Conservation (phyloP, 2,329 filamentous ascomycete genomes). For the Aschersonia sp. region DNA sequence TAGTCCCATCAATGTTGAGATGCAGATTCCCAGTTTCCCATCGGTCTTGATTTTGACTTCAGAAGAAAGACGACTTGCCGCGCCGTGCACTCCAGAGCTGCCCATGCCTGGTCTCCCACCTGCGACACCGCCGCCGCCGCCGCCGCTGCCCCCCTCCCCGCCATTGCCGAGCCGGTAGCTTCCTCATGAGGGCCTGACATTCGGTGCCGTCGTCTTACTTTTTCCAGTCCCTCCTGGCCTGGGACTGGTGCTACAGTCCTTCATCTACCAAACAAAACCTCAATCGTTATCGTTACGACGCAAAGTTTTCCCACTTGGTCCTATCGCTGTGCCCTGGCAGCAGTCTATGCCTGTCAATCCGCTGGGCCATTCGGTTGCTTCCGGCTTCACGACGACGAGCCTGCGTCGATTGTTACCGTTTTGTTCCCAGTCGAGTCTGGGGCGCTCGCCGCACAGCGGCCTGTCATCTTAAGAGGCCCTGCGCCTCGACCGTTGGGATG, state of each 20-base stretch:
- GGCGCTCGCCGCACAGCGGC: conserved; percentile 22
- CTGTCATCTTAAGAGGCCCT: conserved; percentile 14
- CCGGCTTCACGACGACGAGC: conserved; percentile 1
- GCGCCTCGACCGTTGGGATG: conserved; percentile 35
- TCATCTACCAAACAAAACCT: conserved; percentile 6
- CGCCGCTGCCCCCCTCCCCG: background rate
- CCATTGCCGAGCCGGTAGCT: conserved; percentile 11
- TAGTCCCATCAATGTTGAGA: too few species aligned
- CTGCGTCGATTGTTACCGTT: conserved; percentile 13
- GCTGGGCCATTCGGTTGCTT: background rate
- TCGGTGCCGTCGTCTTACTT: background rate
- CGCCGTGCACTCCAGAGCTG: too few species aligned
- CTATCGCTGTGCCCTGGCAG: conserved; percentile 2
- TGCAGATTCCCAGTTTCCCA: too few species aligned
- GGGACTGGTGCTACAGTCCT: background rate
- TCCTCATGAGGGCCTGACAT: conserved; percentile 3
- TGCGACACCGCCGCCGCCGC: background rate
- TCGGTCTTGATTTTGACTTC: too few species aligned
- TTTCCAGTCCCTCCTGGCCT: background rate
- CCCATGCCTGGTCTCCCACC: background rate
- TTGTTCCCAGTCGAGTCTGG: conserved; percentile 14
- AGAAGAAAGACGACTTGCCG: too few species aligned
- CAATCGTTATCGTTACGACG: conserved; percentile 4
- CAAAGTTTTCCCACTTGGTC: conserved; percentile 3
- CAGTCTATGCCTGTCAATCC: background rate